A percentile compares a stretch with the other conserved stretches of the same genome.
Conservation (phyloP, 1,139 yeast genomes). For the Suhomyces atakaporum region DNA sequence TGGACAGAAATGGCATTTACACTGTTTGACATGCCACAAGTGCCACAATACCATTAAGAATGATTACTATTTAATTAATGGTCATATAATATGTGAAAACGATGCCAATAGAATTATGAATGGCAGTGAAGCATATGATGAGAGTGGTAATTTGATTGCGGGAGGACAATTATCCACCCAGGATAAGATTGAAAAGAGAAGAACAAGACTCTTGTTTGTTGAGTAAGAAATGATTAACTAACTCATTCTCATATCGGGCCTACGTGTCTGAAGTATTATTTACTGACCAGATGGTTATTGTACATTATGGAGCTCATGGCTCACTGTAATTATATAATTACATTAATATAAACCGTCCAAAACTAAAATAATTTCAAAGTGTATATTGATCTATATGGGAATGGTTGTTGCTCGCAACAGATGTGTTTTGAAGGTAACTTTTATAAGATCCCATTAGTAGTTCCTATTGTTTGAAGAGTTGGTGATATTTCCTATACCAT, state of each 20-base stretch:
- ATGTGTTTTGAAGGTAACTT: no score
- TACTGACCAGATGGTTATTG: neutral
- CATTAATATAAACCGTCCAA: no score
- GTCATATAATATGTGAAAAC: slow-evolving; percentile 51
- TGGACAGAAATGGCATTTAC: slow-evolving; percentile 63
- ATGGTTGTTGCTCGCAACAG: no score
- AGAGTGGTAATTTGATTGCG: slow-evolving; percentile 22
- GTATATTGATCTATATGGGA: no score
- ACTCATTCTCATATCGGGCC: neutral
- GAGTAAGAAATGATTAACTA: no score
- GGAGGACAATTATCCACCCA: slow-evolving; percentile 32
- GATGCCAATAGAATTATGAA: slow-evolving; percentile 36
- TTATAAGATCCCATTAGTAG: no score
- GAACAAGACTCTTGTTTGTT: slow-evolving; percentile 44
- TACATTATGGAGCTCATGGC: neutral
- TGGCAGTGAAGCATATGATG: slow-evolving; percentile 26
- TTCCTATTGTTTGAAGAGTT: slow-evolving; percentile 10
- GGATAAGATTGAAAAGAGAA: slow-evolving; percentile 47
- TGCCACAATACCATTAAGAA: slow-evolving; percentile 50
- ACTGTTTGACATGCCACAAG: slow-evolving; percentile 59
- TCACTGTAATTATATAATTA: neutral
- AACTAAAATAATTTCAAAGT: no score
- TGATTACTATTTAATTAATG: slow-evolving; percentile 61
- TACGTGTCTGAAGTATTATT: neutral
- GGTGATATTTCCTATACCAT: slow-evolving; percentile 3